phyloP scores from a whole-genome alignment of 2,329 filamentous ascomycete species.

The Stemphylium lycopersici region DNA sequence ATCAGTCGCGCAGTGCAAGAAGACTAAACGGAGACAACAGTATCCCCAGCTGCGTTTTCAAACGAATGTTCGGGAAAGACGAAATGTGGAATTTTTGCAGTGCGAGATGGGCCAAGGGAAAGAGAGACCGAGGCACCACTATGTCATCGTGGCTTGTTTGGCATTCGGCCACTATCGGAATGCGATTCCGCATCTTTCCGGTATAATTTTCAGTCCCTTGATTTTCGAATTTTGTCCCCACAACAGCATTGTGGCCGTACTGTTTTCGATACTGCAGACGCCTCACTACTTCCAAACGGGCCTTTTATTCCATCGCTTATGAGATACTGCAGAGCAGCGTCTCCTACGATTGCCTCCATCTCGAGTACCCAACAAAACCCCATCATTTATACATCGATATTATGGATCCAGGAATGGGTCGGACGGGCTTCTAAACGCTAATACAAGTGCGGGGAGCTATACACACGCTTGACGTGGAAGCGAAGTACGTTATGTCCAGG shows the following conservation, averaged over 20 bases:
- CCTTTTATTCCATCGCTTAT: not conserved
- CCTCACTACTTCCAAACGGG: not conserved
- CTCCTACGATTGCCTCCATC: not conserved
- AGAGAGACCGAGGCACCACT: conserved; percentile 13
- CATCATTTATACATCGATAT: conserved; percentile 1
- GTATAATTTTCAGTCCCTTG: conserved; percentile 4
- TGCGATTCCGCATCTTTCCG: conserved; percentile 18
- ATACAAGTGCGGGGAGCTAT: conserved; percentile 15
- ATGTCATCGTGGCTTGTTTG: conserved; percentile 15
- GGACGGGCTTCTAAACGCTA: conserved; percentile 21
- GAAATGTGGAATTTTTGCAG: not conserved
- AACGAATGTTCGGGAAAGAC: not conserved
- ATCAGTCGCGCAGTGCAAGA: not conserved
- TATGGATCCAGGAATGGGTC: conserved; percentile 29
- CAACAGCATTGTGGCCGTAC: conserved; percentile 5
- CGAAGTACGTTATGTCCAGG: conserved; percentile 22
- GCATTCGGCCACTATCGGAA: conserved; percentile 22
- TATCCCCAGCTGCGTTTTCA: too few species aligned
- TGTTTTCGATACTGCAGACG: conserved; percentile 1
- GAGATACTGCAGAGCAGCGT: not conserved
- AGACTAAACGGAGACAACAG: not conserved
- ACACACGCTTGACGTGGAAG: conserved; percentile 5
- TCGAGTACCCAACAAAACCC: not conserved
- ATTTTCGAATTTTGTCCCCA: conserved; percentile 13
- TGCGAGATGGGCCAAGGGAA: conserved; percentile 7